phyloP scores from a whole-genome alignment of 2,329 filamentous ascomycete genomes.

The Colletotrichum siamense region DNA sequence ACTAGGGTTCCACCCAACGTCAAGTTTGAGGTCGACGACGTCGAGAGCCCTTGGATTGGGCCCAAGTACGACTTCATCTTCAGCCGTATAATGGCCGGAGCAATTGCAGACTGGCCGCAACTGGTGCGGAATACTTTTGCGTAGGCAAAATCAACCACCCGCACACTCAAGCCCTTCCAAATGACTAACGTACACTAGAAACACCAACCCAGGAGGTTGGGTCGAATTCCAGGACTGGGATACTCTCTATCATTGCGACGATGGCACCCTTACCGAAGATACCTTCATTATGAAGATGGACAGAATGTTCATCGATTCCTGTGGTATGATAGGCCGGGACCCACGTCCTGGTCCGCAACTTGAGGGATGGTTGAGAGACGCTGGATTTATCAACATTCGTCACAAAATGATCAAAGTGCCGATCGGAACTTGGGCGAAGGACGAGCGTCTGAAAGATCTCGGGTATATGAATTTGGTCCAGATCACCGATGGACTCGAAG shows the following conservation, averaged over 20 bases:
- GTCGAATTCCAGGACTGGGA: slow-evolving; percentile 29
- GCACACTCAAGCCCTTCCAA: too few relatives aligned
- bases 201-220: slow-evolving; percentile 38
- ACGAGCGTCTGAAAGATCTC: slow-evolving; percentile 33
- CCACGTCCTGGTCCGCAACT: slow-evolving; percentile 30
- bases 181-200: slow-evolving; percentile 17
- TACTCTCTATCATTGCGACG: slow-evolving; percentile 24
- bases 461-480: slow-evolving; percentile 25
- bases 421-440: slow-evolving; percentile 41
- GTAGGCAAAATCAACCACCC: too few relatives aligned
- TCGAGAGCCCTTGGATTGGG: slow-evolving; percentile 53
- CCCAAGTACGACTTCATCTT: slow-evolving; percentile 39
- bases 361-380: slow-evolving; percentile 37
- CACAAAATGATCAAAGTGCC: slow-evolving; percentile 35
- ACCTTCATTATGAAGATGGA: slow-evolving; percentile 19
- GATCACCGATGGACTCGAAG: slow-evolving; percentile 26
- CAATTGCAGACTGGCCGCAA: slow-evolving; percentile 7
- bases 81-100: not conserved
- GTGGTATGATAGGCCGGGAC: slow-evolving; percentile 26
- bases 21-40: slow-evolving; percentile 70
- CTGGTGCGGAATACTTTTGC: not conserved
- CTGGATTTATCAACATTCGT: slow-evolving; percentile 40
- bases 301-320: slow-evolving; percentile 23
- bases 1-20: slow-evolving; percentile 65
- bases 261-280: slow-evolving; percentile 19